Conservation (phyloP, 257 asterid species). For the Solanum chiquidenum region DNA sequence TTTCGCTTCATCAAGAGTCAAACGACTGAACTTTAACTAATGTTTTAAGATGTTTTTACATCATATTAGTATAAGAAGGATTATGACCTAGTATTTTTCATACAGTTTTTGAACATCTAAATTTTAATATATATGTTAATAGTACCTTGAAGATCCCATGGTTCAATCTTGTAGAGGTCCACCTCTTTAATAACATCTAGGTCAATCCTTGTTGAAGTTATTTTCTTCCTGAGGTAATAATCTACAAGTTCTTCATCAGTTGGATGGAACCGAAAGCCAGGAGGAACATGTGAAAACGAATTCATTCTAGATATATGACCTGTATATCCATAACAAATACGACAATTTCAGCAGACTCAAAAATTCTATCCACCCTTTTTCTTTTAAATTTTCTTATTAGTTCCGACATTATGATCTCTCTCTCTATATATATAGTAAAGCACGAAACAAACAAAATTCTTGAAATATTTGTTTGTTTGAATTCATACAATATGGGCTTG, state of each 20-base stretch:
- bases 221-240: slow-evolving; percentile 73
- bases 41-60: too few relatives aligned
- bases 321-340: background rate
- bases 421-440: too few relatives aligned
- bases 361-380: too few relatives aligned
- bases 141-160: slow-evolving; percentile 96
- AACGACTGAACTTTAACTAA: background rate
- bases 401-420: background rate
- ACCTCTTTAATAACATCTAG: slow-evolving; percentile 79
- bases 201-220: slow-evolving; percentile 46
- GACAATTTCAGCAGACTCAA: background rate
- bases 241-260: slow-evolving; percentile 93
- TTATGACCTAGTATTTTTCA: background rate
- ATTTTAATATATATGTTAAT: background rate
- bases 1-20: background rate
- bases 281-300: slow-evolving; percentile 74
- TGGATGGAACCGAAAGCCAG: slow-evolving; percentile 92
- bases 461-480: too few relatives aligned
- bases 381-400: background rate
- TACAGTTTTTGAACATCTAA: too few relatives aligned
- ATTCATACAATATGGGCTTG: too few relatives aligned
- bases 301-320: slow-evolving; percentile 34
- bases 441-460: too few relatives aligned
- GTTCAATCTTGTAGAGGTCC: slow-evolving; percentile 89
- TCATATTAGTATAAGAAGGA: too few relatives aligned